phyloP scores from a whole-genome alignment of 2,329 filamentous ascomycete genomes.

The Fusarium pseudoanthophilum region DNA sequence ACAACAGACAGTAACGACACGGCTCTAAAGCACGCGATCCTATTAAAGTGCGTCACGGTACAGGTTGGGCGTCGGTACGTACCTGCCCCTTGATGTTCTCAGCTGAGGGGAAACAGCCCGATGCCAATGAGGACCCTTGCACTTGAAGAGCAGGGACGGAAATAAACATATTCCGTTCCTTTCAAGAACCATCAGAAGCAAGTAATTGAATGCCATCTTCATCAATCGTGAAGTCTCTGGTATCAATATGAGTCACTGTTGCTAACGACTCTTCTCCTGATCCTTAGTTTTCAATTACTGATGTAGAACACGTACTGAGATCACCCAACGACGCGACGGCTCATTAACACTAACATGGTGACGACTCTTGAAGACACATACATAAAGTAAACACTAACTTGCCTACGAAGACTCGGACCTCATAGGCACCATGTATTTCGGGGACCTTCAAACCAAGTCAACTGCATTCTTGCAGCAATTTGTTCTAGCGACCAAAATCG shows the following conservation, averaged over 20 bases:
- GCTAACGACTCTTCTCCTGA: neutral
- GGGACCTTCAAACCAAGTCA: neutral
- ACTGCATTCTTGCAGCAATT: neutral
- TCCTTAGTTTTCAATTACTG: no score
- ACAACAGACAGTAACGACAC: slow-evolving; percentile 22
- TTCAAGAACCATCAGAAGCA: neutral
- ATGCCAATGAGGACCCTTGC: neutral
- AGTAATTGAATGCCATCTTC: neutral
- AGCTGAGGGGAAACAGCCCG: slow-evolving; percentile 5
- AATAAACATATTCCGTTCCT: neutral
- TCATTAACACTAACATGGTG: neutral
- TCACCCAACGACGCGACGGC: no score
- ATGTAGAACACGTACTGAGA: neutral
- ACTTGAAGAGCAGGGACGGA: neutral
- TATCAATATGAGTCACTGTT: neutral
- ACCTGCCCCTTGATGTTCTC: slow-evolving; percentile 19
- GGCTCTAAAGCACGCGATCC: slow-evolving; percentile 28
- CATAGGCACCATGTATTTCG: neutral
- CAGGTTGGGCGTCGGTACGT: slow-evolving; percentile 22
- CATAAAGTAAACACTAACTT: no score
- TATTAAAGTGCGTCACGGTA: slow-evolving; percentile 33
- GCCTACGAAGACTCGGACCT: neutral
- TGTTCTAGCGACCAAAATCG: neutral
- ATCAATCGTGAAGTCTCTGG: neutral
- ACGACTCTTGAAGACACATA: no score